Evolutionary conservation across 176 grass and related monocot species (phyloP).

Genomic region (Stipa capillata): DNA sequence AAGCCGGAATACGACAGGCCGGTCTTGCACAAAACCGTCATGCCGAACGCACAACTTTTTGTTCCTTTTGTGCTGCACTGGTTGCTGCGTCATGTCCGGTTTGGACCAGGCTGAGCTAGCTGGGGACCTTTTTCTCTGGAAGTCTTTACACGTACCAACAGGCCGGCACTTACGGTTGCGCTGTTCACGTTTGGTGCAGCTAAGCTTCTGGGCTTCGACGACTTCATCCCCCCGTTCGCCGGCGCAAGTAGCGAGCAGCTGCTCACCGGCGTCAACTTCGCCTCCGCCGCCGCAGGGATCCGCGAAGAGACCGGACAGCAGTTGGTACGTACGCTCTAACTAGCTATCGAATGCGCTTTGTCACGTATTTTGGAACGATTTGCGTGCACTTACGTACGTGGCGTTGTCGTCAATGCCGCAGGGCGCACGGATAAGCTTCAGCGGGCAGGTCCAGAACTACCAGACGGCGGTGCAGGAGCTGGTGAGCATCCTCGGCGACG

Average conservation of each 20-base stretch:
- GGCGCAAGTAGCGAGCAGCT: conserved; percentile 46
- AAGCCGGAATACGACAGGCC: no score
- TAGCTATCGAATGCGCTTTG: no score
- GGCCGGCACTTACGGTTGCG: neutral
- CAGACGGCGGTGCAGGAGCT: conserved; percentile 63
- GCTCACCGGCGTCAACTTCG: conserved; percentile 75
- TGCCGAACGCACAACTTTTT: no score
- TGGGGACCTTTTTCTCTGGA: no score
- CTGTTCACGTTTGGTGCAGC: conserved; percentile 20
- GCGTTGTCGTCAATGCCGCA: no score
- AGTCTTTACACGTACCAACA: no score
- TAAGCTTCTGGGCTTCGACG: conserved; percentile 61
- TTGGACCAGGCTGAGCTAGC: no score
- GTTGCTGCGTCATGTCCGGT: no score
- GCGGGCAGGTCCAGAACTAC: conserved; percentile 71
- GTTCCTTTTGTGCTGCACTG: no score
- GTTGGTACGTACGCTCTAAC: conserved; percentile 25
- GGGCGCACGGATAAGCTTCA: conserved; percentile 54
- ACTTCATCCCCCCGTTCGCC: conserved; percentile 69
- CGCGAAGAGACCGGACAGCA: conserved; percentile 82
- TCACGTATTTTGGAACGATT: no score
- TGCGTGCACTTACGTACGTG: no score
- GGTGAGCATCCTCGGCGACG: conserved; percentile 49
- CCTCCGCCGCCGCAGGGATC: conserved; percentile 80
- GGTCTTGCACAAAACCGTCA: no score